Evolutionary conservation across 2,329 filamentous ascomycete species (phyloP).

Genomic region (Didymella arachidicola): DNA sequence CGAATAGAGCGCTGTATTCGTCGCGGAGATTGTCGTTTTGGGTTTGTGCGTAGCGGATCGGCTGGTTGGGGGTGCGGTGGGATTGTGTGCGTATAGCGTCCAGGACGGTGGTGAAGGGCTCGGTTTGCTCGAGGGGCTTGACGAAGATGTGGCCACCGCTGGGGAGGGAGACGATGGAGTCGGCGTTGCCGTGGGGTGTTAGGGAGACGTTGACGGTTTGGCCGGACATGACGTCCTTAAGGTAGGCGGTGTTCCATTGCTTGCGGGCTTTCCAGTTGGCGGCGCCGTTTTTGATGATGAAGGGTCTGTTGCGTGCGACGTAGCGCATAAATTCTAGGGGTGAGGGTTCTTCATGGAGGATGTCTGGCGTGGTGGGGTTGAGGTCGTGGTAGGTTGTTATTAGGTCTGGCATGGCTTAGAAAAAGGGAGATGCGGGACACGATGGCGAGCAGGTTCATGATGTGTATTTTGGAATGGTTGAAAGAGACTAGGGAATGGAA

Average conservation of each 20-base stretch:
- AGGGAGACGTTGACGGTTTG: constrained; percentile 76
- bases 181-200: constrained; percentile 72
- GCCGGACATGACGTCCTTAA: constrained; percentile 63
- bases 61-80: constrained; percentile 45
- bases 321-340: constrained; percentile 82
- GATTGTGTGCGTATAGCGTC: constrained; percentile 68
- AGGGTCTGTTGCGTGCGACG: constrained; percentile 76
- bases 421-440: neutral
- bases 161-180: constrained; percentile 69
- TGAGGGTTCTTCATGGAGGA: constrained; percentile 70
- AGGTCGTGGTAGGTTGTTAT: constrained; percentile 77
- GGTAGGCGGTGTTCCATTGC: constrained; percentile 69
- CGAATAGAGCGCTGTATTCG: constrained; percentile 72
- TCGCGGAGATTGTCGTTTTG: constrained; percentile 83
- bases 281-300: constrained; percentile 72
- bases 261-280: constrained; percentile 67
- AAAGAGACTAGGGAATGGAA: constrained; percentile 20
- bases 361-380: constrained; percentile 67
- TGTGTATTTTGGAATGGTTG: neutral
- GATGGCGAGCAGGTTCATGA: too few relatives aligned
- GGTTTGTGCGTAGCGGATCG: constrained; percentile 71
- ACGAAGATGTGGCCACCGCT: constrained; percentile 64
- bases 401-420: constrained; percentile 51
- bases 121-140: constrained; percentile 73
- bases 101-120: constrained; percentile 70